phyloP scores from a whole-genome alignment of 257 asterid genomes.

The Apocynum venetum region DNA sequence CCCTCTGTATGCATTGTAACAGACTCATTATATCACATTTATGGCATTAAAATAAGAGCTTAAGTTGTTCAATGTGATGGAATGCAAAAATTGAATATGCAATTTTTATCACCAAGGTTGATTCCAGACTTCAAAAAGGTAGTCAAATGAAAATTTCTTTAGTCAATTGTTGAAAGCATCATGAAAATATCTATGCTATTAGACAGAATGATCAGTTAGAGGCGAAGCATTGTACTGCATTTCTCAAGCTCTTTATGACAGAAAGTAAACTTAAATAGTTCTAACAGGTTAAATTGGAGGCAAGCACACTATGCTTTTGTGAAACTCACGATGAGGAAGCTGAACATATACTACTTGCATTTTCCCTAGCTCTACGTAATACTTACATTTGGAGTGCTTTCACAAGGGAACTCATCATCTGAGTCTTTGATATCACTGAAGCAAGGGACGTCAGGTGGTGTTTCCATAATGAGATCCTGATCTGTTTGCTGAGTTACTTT shows the following conservation, averaged over 20 bases:
- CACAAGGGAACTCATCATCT: constrained; percentile 52
- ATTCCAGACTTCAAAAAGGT: not conserved
- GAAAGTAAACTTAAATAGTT: not conserved
- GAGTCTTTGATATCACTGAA: constrained; percentile 90
- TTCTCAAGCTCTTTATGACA: not conserved
- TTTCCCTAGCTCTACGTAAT: not conserved
- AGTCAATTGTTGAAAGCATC: not conserved
- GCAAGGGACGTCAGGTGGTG: constrained; percentile 70
- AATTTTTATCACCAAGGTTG: not conserved
- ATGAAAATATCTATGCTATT: not conserved
- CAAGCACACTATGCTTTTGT: too few relatives aligned
- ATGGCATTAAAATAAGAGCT: not conserved
- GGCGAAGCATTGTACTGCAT: not conserved
- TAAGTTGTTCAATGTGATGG: not conserved
- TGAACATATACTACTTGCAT: not conserved
- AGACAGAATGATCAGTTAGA: not conserved
- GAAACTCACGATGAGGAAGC: not conserved
- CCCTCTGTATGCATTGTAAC: constrained; percentile 37
- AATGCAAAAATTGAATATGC: not conserved
- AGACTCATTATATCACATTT: constrained; percentile 5
- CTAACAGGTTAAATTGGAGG: not conserved
- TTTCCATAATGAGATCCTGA: constrained; percentile 38
- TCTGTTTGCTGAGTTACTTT: constrained; percentile 58
- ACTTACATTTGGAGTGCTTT: constrained; percentile 43
- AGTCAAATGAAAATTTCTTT: not conserved